Evolutionary conservation across 1,284 basidiomycete species (phyloP), one percentile per base, ranked within the genome.

Genomic region (Fomes fomentarius): DNA sequence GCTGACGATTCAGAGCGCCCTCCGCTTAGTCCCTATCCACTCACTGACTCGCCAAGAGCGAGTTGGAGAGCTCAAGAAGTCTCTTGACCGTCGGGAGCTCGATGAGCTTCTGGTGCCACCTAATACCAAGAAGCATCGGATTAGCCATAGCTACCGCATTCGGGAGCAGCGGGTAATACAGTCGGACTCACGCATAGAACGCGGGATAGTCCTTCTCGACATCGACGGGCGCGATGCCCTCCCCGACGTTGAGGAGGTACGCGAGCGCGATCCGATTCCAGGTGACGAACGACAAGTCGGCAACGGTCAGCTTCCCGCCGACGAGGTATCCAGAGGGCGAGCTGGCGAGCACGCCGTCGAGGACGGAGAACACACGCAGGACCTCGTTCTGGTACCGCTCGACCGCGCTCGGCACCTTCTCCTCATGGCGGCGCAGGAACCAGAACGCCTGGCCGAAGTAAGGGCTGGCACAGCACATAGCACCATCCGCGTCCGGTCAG

Each of bases 301-400:
- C 64, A 34, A 67, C 54, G 10, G 65, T 65, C 26, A 47, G 53
- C 56, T 65, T 65, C 33, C 54, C 63, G 34, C 61, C 61, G 30
- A 63, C 54, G 44, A 63, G 62, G 52, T 54, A 63, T 22, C 51
- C 51, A 11, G 30, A 41, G 28, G 50, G 57, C 21, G 55, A 52
- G 51, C 60, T 60, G 33, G 63, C 56, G 24, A 68, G 60, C n/a
- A 66, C 65, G 38, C 53, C 53, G 33, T 74, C 68, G 35, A 73
- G 64, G 2, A 74, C 71, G 21, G 64, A 57, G 44, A 66, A 56
- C 2, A 75, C 69, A 24, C 72, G 69, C 39, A 60, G 46, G 31
- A 63, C 63, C 62, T 48, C 47, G 12, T 48, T 48, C 35, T 48
- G 35, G 37, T 48, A 48, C 8, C 47, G 47, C 21, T 46, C 44